Base-by-base conservation (phyloP, 148 eudicot species). In the Rhododendron henanense region DNA sequence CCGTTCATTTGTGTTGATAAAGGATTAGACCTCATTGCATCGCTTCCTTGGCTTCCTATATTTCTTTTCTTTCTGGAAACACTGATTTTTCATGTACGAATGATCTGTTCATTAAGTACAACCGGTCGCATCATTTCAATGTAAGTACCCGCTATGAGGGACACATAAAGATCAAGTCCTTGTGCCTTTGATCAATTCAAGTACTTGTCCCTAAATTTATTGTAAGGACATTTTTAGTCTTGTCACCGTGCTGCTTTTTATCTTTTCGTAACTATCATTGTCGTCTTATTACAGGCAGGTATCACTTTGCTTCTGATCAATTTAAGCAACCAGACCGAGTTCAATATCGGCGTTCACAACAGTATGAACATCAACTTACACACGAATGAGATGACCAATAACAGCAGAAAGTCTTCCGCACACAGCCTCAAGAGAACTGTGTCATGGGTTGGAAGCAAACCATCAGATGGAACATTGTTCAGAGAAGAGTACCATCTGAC, bases 301-400 rank as follows among this genome's bases (percentile, higher is more conserved):
- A 84, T 96, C 73, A 93, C 98, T 50, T 69, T 96, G 50, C 96
- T 96, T 80, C 87, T 96, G 87, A 95, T 96, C 89, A 96, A 96
- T 76, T 88, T 96, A 63, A 91, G 95, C 93, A 95, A 95, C 77
- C 89, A 90, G 14, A 96, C 96, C 0, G 78, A 78, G 59, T 93
- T 87, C 86, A 80, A 76, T 2, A 86, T 91, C 33, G 77, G 65
- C 9, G 74, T 93, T 65, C 87, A 85, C 18, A 90, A 90, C 79
- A 83, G 82, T 75, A 78, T 83, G 84, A 81, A 86, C 87, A 65
- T 47, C 18, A 85, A 81, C 65, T n/a, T 90, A 51, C 86, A 23
- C 28, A 14, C 33, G 23, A 47, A 82, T 28, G 88, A 89, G 50
- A 85, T 79, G 23, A 47, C 25, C 39, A 39, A 1, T 37, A 37